Base-by-base conservation (phyloP, 305 asterid genomes). In the Andrographis paniculata region DNA sequence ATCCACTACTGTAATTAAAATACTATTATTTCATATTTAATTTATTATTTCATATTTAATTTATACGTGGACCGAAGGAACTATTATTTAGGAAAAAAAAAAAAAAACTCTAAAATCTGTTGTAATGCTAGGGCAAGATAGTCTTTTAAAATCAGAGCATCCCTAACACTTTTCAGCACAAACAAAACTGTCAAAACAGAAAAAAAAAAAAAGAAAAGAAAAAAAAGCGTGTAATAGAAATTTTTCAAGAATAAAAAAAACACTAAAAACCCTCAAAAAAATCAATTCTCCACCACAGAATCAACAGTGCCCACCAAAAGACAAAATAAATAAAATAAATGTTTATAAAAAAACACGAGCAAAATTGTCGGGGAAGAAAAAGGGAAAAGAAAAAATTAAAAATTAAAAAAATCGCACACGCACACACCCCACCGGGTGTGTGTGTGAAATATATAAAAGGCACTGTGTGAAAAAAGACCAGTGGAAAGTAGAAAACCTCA, bases 151-250 rank as follows among this genome's bases (percentile, higher is more conserved):
- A 24, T 24, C 30, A 3, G 30, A 3, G 4, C 4, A 8, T 3
- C 4, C 4, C 30, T 24, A 24, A 3, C 8, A 8, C 30, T 8
- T 24, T 3, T 24, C 8, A 24, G 30, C 30, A 8, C 30, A 64
- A 67, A 68, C 56, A 52, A 53, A 71, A 62, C 63, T 59, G 71
- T 50, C 67, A 23, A 36, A 65, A 52, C 53, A 42, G 36, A 53
- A 13, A 10, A 30, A 49, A 42, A 18, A 49, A 21, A 23, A 12
- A 27, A 10, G 9, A 8, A 0, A 15, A 36, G 24, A 27, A 38
- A n/a, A n/a, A n/a, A n/a, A n/a, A n/a, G n/a, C n/a, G n/a, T n/a
- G n/a, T n/a, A n/a, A n/a, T n/a, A n/a, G n/a, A 47, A 16, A 45
- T 24, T 24, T 24, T 24, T 24, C 30, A 33, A 33, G 9, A 11